phyloP scores from a whole-genome alignment of 306 rosid species.

The Cucurbita ficifolia region DNA sequence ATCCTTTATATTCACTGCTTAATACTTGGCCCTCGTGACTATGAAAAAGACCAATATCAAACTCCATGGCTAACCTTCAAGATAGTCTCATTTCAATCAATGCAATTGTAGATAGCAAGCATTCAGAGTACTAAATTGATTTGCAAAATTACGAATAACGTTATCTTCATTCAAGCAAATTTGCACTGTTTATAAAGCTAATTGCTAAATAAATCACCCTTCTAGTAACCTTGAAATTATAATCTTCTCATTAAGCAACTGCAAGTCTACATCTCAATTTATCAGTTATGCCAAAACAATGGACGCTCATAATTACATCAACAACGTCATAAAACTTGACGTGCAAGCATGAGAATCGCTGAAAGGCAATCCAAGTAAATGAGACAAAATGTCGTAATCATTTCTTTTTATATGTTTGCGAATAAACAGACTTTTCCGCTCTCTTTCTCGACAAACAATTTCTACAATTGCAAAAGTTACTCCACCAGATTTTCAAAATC shows the following conservation, averaged over 20 bases:
- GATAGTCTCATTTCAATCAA: neutral
- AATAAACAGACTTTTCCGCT: neutral
- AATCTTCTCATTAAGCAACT: neutral
- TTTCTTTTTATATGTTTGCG: neutral
- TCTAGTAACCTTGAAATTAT: neutral
- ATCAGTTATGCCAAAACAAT: neutral
- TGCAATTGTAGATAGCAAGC: neutral
- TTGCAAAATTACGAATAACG: neutral
- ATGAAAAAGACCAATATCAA: neutral
- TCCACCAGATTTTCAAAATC: neutral
- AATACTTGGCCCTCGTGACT: neutral
- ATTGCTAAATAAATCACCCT: neutral
- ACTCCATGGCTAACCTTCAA: slow-evolving; percentile 4
- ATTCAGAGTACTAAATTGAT: neutral
- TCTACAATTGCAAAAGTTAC: neutral
- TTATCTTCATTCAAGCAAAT: slow-evolving; percentile 7
- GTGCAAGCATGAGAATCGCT: neutral
- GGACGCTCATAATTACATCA: neutral
- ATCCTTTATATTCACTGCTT: neutral
- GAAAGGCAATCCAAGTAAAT: neutral
- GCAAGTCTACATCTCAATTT: neutral
- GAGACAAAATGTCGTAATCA: neutral
- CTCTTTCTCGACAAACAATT: neutral
- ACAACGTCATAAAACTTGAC: neutral
- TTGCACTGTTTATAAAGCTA: neutral